Evolutionary conservation across 495 filamentous ascomycete genomes (phyloP).

Genomic region (Neurospora africana): DNA sequence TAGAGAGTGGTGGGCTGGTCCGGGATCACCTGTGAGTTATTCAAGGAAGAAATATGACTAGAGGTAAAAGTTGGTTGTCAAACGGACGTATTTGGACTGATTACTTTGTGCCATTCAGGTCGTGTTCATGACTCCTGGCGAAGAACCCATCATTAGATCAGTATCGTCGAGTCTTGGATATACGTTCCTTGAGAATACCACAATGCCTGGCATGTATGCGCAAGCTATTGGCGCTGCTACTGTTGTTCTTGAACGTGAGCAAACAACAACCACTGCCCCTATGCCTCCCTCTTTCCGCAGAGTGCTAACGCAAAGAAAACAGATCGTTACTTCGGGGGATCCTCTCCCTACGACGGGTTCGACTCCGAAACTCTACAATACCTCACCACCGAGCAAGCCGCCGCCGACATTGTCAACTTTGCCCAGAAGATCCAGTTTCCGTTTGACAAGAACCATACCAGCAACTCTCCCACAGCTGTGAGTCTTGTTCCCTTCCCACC

Average conservation of each 20-base stretch:
- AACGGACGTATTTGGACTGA: not conserved
- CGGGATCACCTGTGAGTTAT: conserved; percentile 10
- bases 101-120: conserved; percentile 23
- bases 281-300: too few species aligned
- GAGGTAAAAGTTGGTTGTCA: not conserved
- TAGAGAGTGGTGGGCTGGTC: conserved; percentile 11
- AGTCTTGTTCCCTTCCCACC: too few species aligned
- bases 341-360: conserved; percentile 47
- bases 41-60: too few species aligned
- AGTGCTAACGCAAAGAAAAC: too few species aligned
- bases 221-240: conserved; percentile 46
- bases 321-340: conserved; percentile 52
- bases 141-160: conserved; percentile 37
- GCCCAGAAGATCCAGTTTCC: conserved; percentile 47
- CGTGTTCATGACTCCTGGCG: conserved; percentile 48
- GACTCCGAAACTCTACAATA: conserved; percentile 48
- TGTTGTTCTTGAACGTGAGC: conserved; percentile 45
- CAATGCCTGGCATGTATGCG: conserved; percentile 40
- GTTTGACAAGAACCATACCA: conserved; percentile 43
- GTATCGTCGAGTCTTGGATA: conserved; percentile 10
- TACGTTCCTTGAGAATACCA: conserved; percentile 40
- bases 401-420: conserved; percentile 52
- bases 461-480: too few species aligned
- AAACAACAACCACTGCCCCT: too few species aligned
- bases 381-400: conserved; percentile 49